These are phyloP conservation scores for Geotrichum reessii DNA, from an alignment of 1,139 yeast species.

Conservation along the genomic window DNA sequence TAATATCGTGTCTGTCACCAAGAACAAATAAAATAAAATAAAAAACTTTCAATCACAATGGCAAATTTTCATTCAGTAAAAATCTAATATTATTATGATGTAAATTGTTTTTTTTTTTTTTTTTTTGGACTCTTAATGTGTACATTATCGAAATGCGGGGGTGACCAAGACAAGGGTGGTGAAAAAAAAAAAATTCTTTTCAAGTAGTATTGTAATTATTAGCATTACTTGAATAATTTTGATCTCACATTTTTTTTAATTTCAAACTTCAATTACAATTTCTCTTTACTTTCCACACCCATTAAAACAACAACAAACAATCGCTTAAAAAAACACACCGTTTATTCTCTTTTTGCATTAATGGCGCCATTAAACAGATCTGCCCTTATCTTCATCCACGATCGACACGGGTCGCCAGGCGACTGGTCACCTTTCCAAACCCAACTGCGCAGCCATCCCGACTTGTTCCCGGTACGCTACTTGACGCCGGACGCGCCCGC, in stretches of 20 bases:
- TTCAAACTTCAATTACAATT: background rate
- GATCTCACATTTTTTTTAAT: background rate
- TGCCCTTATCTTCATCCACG: constrained; percentile 14
- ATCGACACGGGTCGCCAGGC: constrained; percentile 8
- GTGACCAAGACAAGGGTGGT: background rate
- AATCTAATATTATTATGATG: too few relatives aligned
- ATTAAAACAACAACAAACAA: background rate
- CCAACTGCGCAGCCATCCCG: constrained; percentile 7
- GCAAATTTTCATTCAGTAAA: too few relatives aligned
- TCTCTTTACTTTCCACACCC: background rate
- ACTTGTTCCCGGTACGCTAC: constrained; percentile 14
- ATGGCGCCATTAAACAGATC: constrained; percentile 5
- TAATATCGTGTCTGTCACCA: background rate
- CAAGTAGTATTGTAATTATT: background rate
- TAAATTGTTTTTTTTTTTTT: too few relatives aligned
- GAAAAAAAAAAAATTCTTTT: background rate
- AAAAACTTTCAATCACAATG: too few relatives aligned
- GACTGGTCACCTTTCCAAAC: constrained; percentile 11
- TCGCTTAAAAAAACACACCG: too few relatives aligned
- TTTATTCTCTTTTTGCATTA: too few relatives aligned
- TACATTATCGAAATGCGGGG: background rate
- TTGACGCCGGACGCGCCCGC: constrained; percentile 13
- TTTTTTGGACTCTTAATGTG: too few relatives aligned
- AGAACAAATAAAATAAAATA: too few relatives aligned
- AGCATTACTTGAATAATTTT: background rate